Conservation (phyloP, 1,284 basidiomycete genomes). For the Heliocybe sulcata region DNA sequence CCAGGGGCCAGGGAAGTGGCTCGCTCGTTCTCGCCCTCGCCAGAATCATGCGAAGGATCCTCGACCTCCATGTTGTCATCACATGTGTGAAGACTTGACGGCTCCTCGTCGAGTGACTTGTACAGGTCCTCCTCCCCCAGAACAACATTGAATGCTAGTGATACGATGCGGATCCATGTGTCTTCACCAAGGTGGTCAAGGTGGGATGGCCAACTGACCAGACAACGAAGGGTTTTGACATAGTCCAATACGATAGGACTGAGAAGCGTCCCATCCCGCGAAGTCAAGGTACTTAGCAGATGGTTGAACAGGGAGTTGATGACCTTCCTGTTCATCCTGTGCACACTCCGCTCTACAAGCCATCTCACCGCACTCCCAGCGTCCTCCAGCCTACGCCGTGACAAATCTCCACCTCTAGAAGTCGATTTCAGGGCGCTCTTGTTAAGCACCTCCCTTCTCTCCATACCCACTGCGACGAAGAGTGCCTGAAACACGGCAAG, state of each 20-base stretch:
- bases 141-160: conserved; percentile 71
- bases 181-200: conserved; percentile 65
- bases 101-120: conserved; percentile 25
- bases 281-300: conserved; percentile 55
- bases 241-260: conserved; percentile 73
- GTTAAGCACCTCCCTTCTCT: conserved; percentile 49
- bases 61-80: conserved; percentile 20
- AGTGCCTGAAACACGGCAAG: conserved; percentile 67
- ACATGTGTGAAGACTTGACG: conserved; percentile 21
- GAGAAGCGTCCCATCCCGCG: conserved; percentile 45
- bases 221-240: conserved; percentile 64
- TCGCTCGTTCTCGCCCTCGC: conserved; percentile 19
- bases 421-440: conserved; percentile 31
- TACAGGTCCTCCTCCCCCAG: conserved; percentile 53
- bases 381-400: conserved; percentile 52
- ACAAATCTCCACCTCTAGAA: conserved; percentile 29
- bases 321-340: conserved; percentile 45
- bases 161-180: conserved; percentile 64
- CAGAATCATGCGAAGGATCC: conserved; percentile 24
- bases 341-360: conserved; percentile 54
- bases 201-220: conserved; percentile 67
- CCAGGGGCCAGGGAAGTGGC: conserved; percentile 15
- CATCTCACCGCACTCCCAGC: conserved; percentile 63
- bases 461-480: conserved; percentile 57
- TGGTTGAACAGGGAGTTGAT: conserved; percentile 57